Conservation (phyloP, 331 rosid species). For the Dryas integrifolia region DNA sequence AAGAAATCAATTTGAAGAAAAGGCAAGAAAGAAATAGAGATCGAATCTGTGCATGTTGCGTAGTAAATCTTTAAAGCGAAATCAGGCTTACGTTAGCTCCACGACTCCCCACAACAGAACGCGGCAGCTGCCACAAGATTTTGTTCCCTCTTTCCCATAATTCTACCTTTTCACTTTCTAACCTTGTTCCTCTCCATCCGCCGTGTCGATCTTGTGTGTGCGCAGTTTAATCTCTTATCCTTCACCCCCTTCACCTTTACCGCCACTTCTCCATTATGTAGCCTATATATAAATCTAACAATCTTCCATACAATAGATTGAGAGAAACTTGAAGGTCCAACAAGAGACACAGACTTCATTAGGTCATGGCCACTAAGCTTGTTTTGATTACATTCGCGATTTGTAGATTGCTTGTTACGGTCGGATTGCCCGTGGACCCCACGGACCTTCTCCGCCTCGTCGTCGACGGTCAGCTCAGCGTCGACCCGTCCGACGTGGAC, state of each 20-base stretch:
- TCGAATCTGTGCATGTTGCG: conserved; percentile 51
- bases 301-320: too few relatives aligned
- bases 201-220: neutral
- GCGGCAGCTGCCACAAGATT: conserved; percentile 31
- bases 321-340: neutral
- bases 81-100: conserved; percentile 59
- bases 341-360: too few relatives aligned
- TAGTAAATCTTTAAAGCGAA: conserved; percentile 60
- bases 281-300: neutral
- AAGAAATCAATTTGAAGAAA: neutral
- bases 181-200: conserved; percentile 13
- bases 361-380: conserved; percentile 42
- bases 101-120: conserved; percentile 17
- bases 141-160: conserved; percentile 28
- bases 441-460: conserved; percentile 54
- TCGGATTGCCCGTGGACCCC: conserved; percentile 53
- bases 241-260: neutral
- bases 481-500: conserved; percentile 45
- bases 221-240: conserved; percentile 21
- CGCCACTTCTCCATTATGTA: neutral
- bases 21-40: neutral
- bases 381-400: conserved; percentile 52
- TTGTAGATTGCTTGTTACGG: conserved; percentile 55
- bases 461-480: conserved; percentile 54
- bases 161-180: neutral